Evolutionary conservation across 306 rosid species (phyloP), one percentile per base, ranked within the genome.

Genomic region (Macrotyloma uniflorum): DNA sequence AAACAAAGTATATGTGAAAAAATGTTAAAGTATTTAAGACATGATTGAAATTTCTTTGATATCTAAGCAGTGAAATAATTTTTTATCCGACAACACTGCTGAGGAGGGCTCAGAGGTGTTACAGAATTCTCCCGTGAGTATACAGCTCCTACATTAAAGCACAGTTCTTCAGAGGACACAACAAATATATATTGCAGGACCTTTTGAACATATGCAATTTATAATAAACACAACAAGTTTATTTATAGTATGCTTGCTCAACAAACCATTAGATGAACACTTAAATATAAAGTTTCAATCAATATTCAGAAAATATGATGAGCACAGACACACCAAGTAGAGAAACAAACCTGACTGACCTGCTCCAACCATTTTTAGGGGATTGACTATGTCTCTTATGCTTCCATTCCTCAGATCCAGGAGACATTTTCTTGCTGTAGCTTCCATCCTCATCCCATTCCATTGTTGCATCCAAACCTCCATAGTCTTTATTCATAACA

Each of bases 371-470:
- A 85, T 84, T 81, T 88, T 81, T 85, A 28, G 95, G 97, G 68
- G 97, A 93, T 74, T 61, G 91, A 76, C 89, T 91, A 47, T n/a
- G 84, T 59, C 83, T 80, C 79, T 76, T 89, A 13, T 80, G 83
- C 80, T 85, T 83, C 97, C 97, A 82, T 75, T 87, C 97, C 77
- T 91, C 92, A 35, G 84, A 83, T 74, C 90, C 90, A 73, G 94
- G 97, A 81, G 98, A 94, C 85, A 88, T 88, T 80, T 84, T 85
- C 54, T 83, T 82, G 81, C 63, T 19, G 57, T 89, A 88, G 85
- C 80, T 83, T 81, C 57, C 91, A 77, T 89, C 98, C 11, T 43
- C 85, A 30, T 93, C 93, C 91, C 91, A 89, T 55, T 84, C 89
- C 80, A 81, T 68, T 67, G 87, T 62, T 80, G 82, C 76, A 69